Percentiles rank a stretch among this genome's conserved stretches.
Evolutionary conservation across 2,329 filamentous ascomycete genomes (phyloP).

Genomic region (Alternaria conjuncta): DNA sequence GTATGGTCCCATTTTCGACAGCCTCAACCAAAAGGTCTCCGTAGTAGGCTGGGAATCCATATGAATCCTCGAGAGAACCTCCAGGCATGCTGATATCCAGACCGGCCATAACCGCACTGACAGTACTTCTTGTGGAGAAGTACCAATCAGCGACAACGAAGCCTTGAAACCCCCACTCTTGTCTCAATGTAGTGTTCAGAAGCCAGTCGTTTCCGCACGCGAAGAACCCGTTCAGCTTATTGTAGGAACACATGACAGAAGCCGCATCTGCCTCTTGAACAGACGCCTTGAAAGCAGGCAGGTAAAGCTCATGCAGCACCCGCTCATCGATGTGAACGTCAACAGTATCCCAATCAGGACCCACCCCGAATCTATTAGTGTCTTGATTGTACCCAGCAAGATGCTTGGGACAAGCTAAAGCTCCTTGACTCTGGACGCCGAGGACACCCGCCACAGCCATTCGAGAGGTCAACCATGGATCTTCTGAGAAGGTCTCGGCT

Average conservation of each 20-base stretch:
- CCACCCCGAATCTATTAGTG: conserved; percentile 70
- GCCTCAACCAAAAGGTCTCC: neutral
- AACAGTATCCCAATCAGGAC: conserved; percentile 60
- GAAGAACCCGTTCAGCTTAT: neutral
- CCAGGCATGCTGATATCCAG: conserved; percentile 11
- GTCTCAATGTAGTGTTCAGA: conserved; percentile 52
- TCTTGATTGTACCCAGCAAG: conserved; percentile 54
- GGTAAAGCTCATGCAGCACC: conserved; percentile 60
- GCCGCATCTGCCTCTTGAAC: conserved; percentile 5
- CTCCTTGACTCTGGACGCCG: conserved; percentile 56
- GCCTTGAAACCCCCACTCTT: conserved; percentile 54
- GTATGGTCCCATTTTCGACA: neutral
- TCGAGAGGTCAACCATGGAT: conserved; percentile 1
- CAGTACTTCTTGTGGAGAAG: neutral
- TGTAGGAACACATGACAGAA: conserved; percentile 7
- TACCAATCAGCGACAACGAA: conserved; percentile 56
- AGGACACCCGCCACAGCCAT: conserved; percentile 2
- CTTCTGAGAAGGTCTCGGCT: conserved; percentile 13
- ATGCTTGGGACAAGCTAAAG: conserved; percentile 59
- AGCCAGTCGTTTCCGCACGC: conserved; percentile 49
- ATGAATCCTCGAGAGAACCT: conserved; percentile 2
- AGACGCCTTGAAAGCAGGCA: conserved; percentile 6
- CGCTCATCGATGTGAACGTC: conserved; percentile 66
- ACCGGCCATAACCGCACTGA: neutral
- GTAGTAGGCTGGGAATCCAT: conserved; percentile 3